Evolutionary conservation across 306 rosid species (phyloP), one percentile per base, ranked within the genome.

Genomic region (Begonia masoniana): DNA sequence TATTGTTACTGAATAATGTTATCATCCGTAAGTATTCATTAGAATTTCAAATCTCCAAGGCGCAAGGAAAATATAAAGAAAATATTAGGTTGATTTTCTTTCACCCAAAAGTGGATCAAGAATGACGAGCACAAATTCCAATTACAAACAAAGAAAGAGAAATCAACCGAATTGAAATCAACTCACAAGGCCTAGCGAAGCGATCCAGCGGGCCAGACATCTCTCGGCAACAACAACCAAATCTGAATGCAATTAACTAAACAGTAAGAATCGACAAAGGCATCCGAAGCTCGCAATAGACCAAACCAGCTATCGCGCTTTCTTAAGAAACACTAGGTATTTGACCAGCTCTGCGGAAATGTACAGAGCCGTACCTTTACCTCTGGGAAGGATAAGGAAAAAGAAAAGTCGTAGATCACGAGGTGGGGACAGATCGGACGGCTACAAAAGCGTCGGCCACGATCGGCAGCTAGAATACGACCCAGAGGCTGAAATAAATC

Each of bases 141-240:
- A 21, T 43, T 43, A 43, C 10, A 9, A 6, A n/a, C 11, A 35
- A n/a, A 10, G 48, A 41, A 23, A 1, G 43, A 13, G 43, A 52
- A 52, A 10, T 0, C 1, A 52, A 61, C 13, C 26, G 52, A 41
- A 13, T 13, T 2, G 9, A 8, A 53, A n/a, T 16, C 31, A 43
- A 62, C 66, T 52, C 52, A 62, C 66, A 62, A 23, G 66, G 66
- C 41, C 66, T 52, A 10, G 66, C 66, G 53, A 62, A 53, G 14
- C 66, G 66, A 62, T 62, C 66, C 52, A 62, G 47, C 24, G 59
- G 66, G 42, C 66, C 66, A 23, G 66, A 62, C 66, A 62, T 62
- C 49, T 45, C 49, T 11, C 13, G 15, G 49, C 49, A 0, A 10
- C 49, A 45, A n/a, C 49, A 45, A 45, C 13, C 49, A 45, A 45